Conservation (phyloP, 2,329 filamentous ascomycete genomes). For the Fusarium nanum region DNA sequence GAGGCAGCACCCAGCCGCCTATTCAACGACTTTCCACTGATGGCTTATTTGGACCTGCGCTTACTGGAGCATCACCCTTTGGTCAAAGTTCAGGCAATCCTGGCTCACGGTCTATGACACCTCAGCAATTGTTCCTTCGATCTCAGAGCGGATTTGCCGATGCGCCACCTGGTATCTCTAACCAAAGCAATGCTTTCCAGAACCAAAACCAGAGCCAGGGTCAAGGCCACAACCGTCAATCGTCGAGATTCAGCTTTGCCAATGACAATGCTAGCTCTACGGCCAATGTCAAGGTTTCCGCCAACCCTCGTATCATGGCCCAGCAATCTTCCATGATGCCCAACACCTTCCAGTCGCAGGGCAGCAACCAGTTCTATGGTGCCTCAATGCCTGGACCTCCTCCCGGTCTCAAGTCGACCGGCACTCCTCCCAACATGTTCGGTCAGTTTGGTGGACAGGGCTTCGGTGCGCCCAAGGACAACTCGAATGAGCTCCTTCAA, state of each 20-base stretch:
- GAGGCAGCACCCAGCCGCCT: conserved; percentile 79
- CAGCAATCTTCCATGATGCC: conserved; percentile 92
- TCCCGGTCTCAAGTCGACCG: conserved; percentile 93
- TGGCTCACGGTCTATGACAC: conserved; percentile 78
- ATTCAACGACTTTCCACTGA: conserved; percentile 73
- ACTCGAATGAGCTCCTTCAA: conserved; percentile 74
- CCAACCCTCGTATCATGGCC: conserved; percentile 82
- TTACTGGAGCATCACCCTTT: conserved; percentile 59
- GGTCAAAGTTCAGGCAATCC: conserved; percentile 63
- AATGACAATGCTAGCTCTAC: conserved; percentile 71
- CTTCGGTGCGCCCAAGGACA: conserved; percentile 79
- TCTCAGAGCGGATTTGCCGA: conserved; percentile 70
- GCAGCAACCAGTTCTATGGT: conserved; percentile 80
- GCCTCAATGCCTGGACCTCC: conserved; percentile 91
- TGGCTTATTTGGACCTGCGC: conserved; percentile 65
- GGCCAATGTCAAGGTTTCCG: conserved; percentile 78
- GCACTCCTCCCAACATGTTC: conserved; percentile 95
- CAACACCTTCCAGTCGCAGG: conserved; percentile 67
- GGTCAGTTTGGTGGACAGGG: conserved; percentile 84
- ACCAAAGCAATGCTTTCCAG: conserved; percentile 61
- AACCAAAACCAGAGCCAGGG: conserved; percentile 54
- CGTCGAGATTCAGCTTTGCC: conserved; percentile 88
- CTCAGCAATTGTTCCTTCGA: conserved; percentile 79
- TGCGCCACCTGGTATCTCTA: conserved; percentile 68
- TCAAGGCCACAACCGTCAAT: conserved; percentile 81